Evolutionary conservation across 345 rosid species (phyloP), one percentile per base, ranked within the genome.

Genomic region (Barbarea vulgaris): DNA sequence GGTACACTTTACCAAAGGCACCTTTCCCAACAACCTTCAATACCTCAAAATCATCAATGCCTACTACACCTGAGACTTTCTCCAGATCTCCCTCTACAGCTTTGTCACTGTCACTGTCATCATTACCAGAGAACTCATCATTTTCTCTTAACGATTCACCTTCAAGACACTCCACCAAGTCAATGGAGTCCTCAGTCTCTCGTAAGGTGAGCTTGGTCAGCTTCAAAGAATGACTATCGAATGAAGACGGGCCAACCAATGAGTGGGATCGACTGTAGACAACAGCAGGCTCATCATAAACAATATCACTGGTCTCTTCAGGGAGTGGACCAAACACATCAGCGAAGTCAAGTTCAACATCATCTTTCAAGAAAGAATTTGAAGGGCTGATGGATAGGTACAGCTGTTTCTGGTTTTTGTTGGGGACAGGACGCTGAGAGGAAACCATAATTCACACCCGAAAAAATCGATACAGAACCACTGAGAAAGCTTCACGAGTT

Each of bases 11-110:
- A 47, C 90, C 98, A 83, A 93, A 93, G 53, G 95, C 93, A 82
- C 98, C 98, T 79, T 91, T 86, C 75, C 98, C 98, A 52, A 90
- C 98, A 63, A 93, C 87, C 77, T 86, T 93, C 83, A 93, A 51
- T 81, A 82, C 80, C 82, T 90, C 96, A 81, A 93, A 93, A 74
- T 93, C 91, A 9, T 89, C 91, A 69, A 87, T 84, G 56, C 88
- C 89, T 37, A 95, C 87, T 19, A 58, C 74, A 70, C 77, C 74
- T 62, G 69, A 36, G 66, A 63, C 42, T 66, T 57, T 77, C 21
- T 1, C 57, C 65, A 71, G 72, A 21, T 60, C 76, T 27, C 59
- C 58, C 69, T 74, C 73, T 9, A 12, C 53, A 76, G 36, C 51
- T 51, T 58, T 72, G 46, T 77, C 83, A 65, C 25, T 33, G 41